phyloP scores from a whole-genome alignment of 1,284 basidiomycete genomes.

The Ceraceosorus bombacis region DNA sequence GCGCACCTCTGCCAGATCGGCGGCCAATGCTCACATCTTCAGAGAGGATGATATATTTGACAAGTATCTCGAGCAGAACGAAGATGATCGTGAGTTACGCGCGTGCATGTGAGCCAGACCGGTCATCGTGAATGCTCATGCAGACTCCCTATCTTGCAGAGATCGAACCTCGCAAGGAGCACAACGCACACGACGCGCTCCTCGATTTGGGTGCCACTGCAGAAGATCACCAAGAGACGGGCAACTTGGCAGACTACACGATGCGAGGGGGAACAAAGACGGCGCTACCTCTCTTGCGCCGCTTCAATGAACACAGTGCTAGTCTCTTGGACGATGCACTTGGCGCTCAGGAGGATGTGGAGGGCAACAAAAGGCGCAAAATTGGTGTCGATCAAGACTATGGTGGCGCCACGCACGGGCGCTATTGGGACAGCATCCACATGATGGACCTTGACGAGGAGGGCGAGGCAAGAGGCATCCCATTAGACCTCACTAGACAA shows the following conservation, averaged over 20 bases:
- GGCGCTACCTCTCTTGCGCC: conserved; percentile 82
- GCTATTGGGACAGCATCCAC: conserved; percentile 64
- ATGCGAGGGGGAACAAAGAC: conserved; percentile 90
- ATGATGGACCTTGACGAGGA: conserved; percentile 74
- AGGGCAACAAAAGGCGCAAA: conserved; percentile 22
- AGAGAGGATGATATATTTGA: conserved; percentile 92
- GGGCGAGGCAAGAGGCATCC: conserved; percentile 60
- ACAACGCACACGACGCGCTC: conserved; percentile 66
- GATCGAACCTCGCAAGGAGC: conserved; percentile 66
- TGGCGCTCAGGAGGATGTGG: conserved; percentile 31
- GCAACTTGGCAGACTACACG: conserved; percentile 79
- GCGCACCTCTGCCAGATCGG: conserved; percentile 80
- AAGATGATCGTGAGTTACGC: conserved; percentile 70
- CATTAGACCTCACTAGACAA: conserved; percentile 62
- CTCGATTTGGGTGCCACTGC: conserved; percentile 79
- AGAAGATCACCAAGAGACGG: conserved; percentile 86
- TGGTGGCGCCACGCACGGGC: conserved; percentile 17
- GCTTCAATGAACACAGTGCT: conserved; percentile 96
- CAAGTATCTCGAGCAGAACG: conserved; percentile 75
- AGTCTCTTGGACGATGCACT: conserved; percentile 61
- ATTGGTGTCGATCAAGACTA: conserved; percentile 43
- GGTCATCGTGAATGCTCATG: too few relatives aligned
- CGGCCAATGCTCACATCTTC: conserved; percentile 71
- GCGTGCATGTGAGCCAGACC: neutral
- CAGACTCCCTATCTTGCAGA: conserved; percentile 52